Evolutionary conservation across 2,329 filamentous ascomycete species (phyloP).

Genomic region (Neofusicoccum ribis): DNA sequence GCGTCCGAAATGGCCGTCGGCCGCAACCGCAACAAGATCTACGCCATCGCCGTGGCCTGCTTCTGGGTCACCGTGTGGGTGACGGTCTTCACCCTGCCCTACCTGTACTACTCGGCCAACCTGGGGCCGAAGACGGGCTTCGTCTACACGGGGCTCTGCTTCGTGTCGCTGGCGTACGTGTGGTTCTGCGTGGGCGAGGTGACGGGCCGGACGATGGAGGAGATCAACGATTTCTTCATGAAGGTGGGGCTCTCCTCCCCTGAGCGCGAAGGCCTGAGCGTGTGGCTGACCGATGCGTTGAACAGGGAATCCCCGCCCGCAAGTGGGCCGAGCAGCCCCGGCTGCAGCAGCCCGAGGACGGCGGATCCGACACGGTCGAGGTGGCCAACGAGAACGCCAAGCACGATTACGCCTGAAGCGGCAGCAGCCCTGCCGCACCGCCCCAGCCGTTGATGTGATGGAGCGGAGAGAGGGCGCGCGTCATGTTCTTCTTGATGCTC

Average conservation of each 20-base stretch:
- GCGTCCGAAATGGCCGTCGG: slow-evolving; percentile 51
- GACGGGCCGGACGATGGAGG: slow-evolving; percentile 14
- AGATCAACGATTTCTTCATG: slow-evolving; percentile 26
- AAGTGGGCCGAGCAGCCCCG: slow-evolving; percentile 6
- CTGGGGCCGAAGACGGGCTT: slow-evolving; percentile 17
- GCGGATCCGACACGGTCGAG: background rate
- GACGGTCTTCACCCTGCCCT: slow-evolving; percentile 15
- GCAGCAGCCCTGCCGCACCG: too few species aligned
- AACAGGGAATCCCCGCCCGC: background rate
- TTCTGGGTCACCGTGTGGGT: slow-evolving; percentile 37
- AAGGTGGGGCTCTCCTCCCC: background rate
- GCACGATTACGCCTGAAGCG: background rate
- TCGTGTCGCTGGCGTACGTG: slow-evolving; percentile 15
- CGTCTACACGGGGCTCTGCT: slow-evolving; percentile 17
- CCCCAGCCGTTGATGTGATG: background rate
- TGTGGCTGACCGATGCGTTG: background rate
- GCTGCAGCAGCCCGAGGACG: background rate
- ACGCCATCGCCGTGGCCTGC: slow-evolving; percentile 43
- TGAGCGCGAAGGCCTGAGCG: background rate
- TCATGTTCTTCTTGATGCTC: background rate
- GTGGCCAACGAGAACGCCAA: background rate
- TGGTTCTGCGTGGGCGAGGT: slow-evolving; percentile 16
- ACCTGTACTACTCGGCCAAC: slow-evolving; percentile 12
- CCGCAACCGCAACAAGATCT: slow-evolving; percentile 51
- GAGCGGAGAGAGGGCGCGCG: too few species aligned